Evolutionary conservation across 495 filamentous ascomycete genomes (phyloP).

Genomic region (Chaetomium tenue): DNA sequence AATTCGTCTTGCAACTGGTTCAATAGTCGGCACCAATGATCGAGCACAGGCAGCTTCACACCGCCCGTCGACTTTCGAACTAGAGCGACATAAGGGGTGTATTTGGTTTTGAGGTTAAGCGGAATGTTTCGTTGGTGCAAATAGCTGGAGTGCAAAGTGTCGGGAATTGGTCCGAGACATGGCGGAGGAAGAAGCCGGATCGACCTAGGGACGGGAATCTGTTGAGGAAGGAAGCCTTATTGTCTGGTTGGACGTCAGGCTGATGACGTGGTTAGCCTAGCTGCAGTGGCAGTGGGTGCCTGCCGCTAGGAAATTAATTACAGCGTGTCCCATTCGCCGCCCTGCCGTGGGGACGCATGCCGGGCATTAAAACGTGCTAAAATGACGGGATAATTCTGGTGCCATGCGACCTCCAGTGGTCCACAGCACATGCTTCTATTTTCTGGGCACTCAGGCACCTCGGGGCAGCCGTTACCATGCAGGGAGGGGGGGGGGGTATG

Average conservation of each 20-base stretch:
- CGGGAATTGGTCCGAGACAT: slow-evolving; percentile 7
- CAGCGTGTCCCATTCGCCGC: slow-evolving; percentile 8
- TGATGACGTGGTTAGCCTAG: slow-evolving; percentile 19
- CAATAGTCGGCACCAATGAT: neutral
- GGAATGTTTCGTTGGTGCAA: neutral
- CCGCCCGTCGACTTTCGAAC: slow-evolving; percentile 1
- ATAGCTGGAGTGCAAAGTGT: neutral
- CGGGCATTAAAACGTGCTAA: slow-evolving; percentile 12
- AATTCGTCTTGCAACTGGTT: neutral
- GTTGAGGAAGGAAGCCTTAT: slow-evolving; percentile 6
- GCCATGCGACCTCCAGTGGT: neutral
- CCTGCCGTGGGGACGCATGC: slow-evolving; percentile 3
- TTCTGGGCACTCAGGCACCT: neutral
- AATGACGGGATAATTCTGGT: slow-evolving; percentile 1
- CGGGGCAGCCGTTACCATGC: no score
- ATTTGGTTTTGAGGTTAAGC: neutral
- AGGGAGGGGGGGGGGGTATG: no score
- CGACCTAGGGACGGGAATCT: neutral
- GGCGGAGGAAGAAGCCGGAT: neutral
- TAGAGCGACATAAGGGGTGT: slow-evolving; percentile 5
- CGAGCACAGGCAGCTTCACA: slow-evolving; percentile 10
- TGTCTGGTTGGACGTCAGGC: neutral
- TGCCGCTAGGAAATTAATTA: neutral
- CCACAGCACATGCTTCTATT: neutral
- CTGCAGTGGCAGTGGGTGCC: slow-evolving; percentile 12